phyloP scores from a whole-genome alignment of 2,329 filamentous ascomycete genomes.

The Ustilaginoidea virens region DNA sequence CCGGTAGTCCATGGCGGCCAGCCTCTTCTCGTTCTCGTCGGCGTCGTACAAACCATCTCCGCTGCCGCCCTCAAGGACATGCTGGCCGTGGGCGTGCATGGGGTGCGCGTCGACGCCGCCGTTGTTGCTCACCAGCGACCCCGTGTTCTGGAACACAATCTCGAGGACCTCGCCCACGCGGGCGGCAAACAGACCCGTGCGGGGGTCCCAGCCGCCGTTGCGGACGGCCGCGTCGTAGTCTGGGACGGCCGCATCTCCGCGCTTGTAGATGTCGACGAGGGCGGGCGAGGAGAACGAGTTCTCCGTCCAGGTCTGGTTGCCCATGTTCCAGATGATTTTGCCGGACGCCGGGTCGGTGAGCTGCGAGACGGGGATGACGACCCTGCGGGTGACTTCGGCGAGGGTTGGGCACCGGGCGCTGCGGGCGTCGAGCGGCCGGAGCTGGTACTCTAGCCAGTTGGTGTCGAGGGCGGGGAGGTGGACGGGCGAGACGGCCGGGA shows the following conservation, averaged over 20 bases:
- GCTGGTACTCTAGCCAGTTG: constrained; percentile 2
- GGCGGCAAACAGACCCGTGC: constrained; percentile 32
- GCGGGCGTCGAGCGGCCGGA: constrained; percentile 1
- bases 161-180: constrained; percentile 40
- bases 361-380: constrained; percentile 1
- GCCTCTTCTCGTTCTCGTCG: constrained; percentile 1
- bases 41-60: constrained; percentile 6
- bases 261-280: constrained; percentile 6
- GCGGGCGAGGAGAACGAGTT: constrained; percentile 4
- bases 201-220: constrained; percentile 38
- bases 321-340: constrained; percentile 9
- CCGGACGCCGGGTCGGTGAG: too few relatives aligned
- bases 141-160: constrained; percentile 30
- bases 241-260: constrained; percentile 15
- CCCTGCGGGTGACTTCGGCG: constrained; percentile 1
- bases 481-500: neutral
- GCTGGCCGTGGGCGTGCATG: constrained; percentile 7
- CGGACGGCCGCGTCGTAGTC: constrained; percentile 32
- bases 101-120: constrained; percentile 7
- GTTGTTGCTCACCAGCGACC: constrained; percentile 13
- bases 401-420: constrained; percentile 1
- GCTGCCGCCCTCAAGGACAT: constrained; percentile 6
- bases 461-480: constrained; percentile 3
- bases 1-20: constrained; percentile 4
- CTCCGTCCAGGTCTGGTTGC: constrained; percentile 30